Evolutionary conservation across 179 eudicot genomes (phyloP), one percentile per base, ranked within the genome.

Genomic region (Beta macrorhiza): DNA sequence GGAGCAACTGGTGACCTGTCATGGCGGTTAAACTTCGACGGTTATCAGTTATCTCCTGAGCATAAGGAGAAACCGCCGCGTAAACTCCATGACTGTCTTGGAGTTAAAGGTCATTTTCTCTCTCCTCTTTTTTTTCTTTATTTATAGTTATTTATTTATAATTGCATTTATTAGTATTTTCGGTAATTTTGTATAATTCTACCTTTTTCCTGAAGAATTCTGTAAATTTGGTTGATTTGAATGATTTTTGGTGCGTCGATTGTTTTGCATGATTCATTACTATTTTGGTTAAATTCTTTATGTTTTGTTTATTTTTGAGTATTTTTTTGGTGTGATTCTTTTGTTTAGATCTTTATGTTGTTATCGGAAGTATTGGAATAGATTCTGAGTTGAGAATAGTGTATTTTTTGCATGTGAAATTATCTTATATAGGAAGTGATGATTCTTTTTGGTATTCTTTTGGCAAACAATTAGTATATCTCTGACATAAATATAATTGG

Each of bases 21-120:
- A 6, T 93, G 97, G 97, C 90, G 91, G 76, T 59, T 93, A 81
- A 93, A 93, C 85, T 92, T 93, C 79, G 94, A 92, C 15, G 89
- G 83, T 0, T 87, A 82, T 37, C 92, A 90, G 79, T 16, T 87
- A 0, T 89, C 92, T 20, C 62, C 89, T 16, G 87, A 88, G 71
- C 89, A 78, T 56, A 93, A 80, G 55, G 90, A 91, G 85, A 93
- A 90, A 85, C 87, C 90, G 10, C 88, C 92, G 44, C 88, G 92
- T 22, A 88, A 92, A 83, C 83, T 92, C 78, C 96, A 90, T 25
- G 87, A 91, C 70, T 93, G 93, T 58, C 93, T 92, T 32, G 93
- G 96, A 45, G 92, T 93, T 78, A 88, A 85, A 89, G 94, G 97
- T 93, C 52, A 75, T 19, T 67, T 74, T 65, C 44, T 22, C 44